Evolutionary conservation across 192 early-diverging fungal genomes (phyloP), one percentile per base, ranked within the genome.

Genomic region (Irineochytrium annulatum): DNA sequence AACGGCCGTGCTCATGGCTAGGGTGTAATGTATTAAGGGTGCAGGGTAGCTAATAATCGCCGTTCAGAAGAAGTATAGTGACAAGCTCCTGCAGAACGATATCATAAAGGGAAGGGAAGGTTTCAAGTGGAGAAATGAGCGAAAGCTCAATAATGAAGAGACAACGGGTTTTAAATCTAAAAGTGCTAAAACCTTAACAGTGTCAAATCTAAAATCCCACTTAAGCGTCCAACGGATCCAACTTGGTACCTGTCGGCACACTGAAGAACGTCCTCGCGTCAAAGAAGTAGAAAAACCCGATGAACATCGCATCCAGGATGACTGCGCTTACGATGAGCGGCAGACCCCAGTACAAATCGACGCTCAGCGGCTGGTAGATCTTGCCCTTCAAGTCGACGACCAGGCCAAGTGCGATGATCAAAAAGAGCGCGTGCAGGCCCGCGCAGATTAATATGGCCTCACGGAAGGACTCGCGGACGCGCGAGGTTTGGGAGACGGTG

Each of bases 281-380:
- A 22, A 49, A 49, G 46, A 49, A 49, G 22, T 22, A 24, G 46
- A 49, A 49, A 24, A 49, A 24, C 11, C 13, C 6, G 46, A 49
- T 49, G 46, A 49, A 49, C 6, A 49, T 8, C 6, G 26, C 26
- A 24, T 49, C 46, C 5, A 6, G 17, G 46, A 22, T 24, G 17
- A 14, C 13, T 6, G 46, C 13, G 46, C 13, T 49, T 14, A 14
- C 46, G 13, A 22, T 14, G 46, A 49, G 11, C 6, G 26, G 26
- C 6, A 49, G 13, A 24, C 46, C 46, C 46, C 46, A 49, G 26
- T 49, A 24, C 17, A 49, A 49, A 24, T 49, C 46, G 11, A 49
- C 17, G 22, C 13, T 6, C 24, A 24, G 13, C 6, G 46, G 46
- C 46, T 24, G 26, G 13, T 8, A 22, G 22, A 49, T 49, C 6